Base-by-base conservation (phyloP, 2,329 filamentous ascomycete genomes). In the Macroventuria anomochaeta region DNA sequence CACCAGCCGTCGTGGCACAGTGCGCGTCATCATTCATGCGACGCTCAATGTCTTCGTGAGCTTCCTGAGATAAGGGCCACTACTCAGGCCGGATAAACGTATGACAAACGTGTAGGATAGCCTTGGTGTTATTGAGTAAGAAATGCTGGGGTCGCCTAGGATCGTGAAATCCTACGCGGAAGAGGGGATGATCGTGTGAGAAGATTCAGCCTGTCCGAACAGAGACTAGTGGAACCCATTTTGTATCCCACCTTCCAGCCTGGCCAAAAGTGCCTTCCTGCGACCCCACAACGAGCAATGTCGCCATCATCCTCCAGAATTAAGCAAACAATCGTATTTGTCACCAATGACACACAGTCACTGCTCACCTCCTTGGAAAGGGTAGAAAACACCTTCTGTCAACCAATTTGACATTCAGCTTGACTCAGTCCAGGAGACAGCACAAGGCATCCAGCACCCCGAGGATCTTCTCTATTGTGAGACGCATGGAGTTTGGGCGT, bases 81-180 rank as follows among this genome's bases (percentile, higher is more conserved):
- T 5, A 11, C 8, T 49, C 40, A 47, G 25, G n/a, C 61, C 54
- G 56, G 49, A 53, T 61, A 55, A 57, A 65, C 53, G 57, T 57
- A 52, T 58, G 50, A 52, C 43, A 57, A 32, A 60, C 54, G 54
- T 51, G 59, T 21, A 34, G 29, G 18, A 31, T 36, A 34, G 28
- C 42, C 36, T 53, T 46, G 25, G 31, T 46, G n/a, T 31, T 31
- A 36, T 46, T 29, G 49, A 37, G 31, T 18, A 46, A 26, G 36
- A 41, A 21, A 41, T 31, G 49, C 41, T 52, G 42, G 36, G 36
- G 17, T 31, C 1, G 49, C 23, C 36, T 46, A 34, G 23, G 37
- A 31, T 31, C 36, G 23, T 34, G 15, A 31, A 29, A 31, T 46
- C 36, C 34, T 40, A 41, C 28, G 42, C 29, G 25, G 23, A 18